Conservation (phyloP, 352 stramenopile species). For the Globisporangium heterothallicum region DNA sequence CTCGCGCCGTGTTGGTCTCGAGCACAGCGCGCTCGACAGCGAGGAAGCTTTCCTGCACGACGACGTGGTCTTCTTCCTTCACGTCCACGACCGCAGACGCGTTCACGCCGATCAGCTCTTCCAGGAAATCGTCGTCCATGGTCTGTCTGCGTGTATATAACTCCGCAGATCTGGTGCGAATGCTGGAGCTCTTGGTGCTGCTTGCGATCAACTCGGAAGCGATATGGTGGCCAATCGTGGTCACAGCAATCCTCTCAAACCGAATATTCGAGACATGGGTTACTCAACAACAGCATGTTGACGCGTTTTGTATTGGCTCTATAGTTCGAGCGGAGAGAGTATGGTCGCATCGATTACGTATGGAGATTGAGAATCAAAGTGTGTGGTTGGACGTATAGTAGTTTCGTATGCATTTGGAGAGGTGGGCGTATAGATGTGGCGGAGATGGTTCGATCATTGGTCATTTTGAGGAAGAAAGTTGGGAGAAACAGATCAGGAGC, state of each 20-base stretch:
- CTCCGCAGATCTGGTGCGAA: not conserved
- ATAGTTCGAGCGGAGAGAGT: not conserved
- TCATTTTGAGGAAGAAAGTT: no score
- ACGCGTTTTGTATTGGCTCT: not conserved
- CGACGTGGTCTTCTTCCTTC: slow-evolving; percentile 29
- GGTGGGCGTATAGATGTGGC: not conserved
- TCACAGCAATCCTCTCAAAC: not conserved
- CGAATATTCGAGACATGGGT: not conserved
- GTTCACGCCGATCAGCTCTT: slow-evolving; percentile 54
- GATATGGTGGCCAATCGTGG: slow-evolving; percentile 12
- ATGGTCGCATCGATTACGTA: not conserved
- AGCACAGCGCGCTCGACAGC: slow-evolving; percentile 51
- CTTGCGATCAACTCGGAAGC: no score
- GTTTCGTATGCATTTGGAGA: not conserved
- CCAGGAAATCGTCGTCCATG: slow-evolving; percentile 58
- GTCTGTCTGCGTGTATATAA: slow-evolving; percentile 7
- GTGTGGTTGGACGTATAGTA: no score
- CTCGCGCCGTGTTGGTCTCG: slow-evolving; percentile 33
- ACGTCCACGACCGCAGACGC: slow-evolving; percentile 31
- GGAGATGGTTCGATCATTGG: not conserved
- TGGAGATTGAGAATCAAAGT: not conserved
- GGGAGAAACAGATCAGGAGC: no score
- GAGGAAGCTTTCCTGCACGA: slow-evolving; percentile 32
- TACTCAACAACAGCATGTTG: no score
- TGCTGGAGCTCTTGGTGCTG: slow-evolving; percentile 7